These are phyloP conservation scores for Brachypodium distachyon DNA, from an alignment of 202 grass and related monocot species.

Conservation along the genomic window DNA sequence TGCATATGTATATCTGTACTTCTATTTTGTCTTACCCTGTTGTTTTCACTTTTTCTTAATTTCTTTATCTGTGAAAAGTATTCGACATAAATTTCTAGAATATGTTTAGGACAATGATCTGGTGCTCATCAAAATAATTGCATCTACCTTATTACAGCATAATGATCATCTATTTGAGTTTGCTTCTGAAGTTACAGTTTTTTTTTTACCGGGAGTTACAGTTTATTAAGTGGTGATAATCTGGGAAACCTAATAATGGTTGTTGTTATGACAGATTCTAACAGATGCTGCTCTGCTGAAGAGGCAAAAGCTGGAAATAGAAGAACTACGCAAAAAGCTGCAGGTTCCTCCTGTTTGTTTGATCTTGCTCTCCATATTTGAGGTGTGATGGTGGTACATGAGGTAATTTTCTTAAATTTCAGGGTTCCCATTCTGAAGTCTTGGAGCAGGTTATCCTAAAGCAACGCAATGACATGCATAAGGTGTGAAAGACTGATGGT, in stretches of 20 bases:
- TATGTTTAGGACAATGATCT: neutral
- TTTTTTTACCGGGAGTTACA: too few relatives aligned
- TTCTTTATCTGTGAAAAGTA: neutral
- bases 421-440: slow-evolving; percentile 94
- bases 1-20: neutral
- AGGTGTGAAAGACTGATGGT: slow-evolving; percentile 31
- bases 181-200: too few relatives aligned
- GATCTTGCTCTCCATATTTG: neutral
- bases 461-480: slow-evolving; percentile 93
- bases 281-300: slow-evolving; percentile 94
- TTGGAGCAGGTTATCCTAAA: slow-evolving; percentile 92
- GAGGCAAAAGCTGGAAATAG: slow-evolving; percentile 88
- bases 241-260: slow-evolving; percentile 7
- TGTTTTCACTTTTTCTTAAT: neutral
- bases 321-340: slow-evolving; percentile 79
- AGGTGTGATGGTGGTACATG: slow-evolving; percentile 13
- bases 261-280: slow-evolving; percentile 46
- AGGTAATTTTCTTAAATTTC: slow-evolving; percentile 25
- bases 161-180: neutral
- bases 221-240: neutral
- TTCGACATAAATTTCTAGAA: neutral
- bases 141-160: neutral
- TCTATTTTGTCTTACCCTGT: neutral
- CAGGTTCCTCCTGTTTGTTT: slow-evolving; percentile 53
- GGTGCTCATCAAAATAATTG: neutral